Evolutionary conservation across 139 green algal species (phyloP).

Genomic region (Chlorella sorokiniana): DNA sequence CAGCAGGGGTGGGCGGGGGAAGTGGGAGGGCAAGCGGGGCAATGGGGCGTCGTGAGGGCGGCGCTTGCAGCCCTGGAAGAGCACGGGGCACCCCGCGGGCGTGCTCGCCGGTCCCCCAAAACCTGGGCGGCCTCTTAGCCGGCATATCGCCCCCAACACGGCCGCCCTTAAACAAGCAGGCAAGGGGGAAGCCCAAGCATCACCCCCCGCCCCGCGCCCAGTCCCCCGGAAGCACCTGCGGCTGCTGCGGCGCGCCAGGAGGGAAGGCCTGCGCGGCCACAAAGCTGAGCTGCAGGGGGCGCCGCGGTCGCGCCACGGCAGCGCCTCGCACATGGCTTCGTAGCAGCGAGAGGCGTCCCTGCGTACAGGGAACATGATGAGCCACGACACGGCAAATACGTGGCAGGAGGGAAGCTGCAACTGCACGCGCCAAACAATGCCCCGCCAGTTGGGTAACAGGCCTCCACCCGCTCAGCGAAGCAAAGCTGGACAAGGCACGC

Average conservation of each 20-base stretch:
- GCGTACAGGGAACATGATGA: not conserved
- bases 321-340: conserved; percentile 22
- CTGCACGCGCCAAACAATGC: not conserved
- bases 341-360: conserved; percentile 33
- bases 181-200: not conserved
- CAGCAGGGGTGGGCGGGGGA: not conserved
- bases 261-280: conserved; percentile 38
- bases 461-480: too few species aligned
- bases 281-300: conserved; percentile 22
- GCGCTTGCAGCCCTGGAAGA: too few species aligned
- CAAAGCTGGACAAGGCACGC: too few species aligned
- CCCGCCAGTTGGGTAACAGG: not conserved
- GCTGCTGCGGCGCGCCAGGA: not conserved
- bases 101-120: too few species aligned
- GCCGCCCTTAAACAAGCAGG: not conserved
- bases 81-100: too few species aligned
- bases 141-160: too few species aligned
- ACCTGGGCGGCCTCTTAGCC: too few species aligned
- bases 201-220: not conserved
- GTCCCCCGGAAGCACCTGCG: conserved; percentile 1
- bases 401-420: not conserved
- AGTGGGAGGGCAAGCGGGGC: not conserved
- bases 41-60: too few species aligned
- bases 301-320: conserved; percentile 32
- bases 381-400: not conserved